A percentile compares a stretch with the other conserved stretches of the same genome.
phyloP scores from a whole-genome alignment of 2,329 filamentous ascomycete genomes.

The Trichoderma aggressivum region DNA sequence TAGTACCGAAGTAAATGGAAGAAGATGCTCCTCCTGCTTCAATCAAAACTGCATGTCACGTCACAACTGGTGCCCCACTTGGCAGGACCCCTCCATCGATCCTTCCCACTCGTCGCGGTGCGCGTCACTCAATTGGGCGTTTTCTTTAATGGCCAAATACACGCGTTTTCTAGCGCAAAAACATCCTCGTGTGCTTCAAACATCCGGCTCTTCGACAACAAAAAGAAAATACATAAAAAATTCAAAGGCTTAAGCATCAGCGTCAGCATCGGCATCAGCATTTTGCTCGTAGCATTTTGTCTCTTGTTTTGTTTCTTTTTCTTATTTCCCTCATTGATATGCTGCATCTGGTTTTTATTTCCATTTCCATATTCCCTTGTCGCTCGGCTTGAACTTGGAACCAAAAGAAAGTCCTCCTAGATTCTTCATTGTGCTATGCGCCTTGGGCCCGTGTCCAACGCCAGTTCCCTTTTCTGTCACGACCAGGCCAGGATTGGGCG shows the following conservation, averaged over 20 bases:
- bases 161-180: slow-evolving; percentile 17
- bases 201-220: slow-evolving; percentile 1
- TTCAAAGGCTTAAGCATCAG: background rate
- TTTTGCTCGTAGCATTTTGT: slow-evolving; percentile 5
- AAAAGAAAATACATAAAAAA: too few species aligned
- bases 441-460: slow-evolving; percentile 16
- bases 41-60: background rate
- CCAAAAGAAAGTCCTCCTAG: background rate
- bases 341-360: slow-evolving; percentile 11
- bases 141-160: slow-evolving; percentile 10
- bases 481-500: background rate
- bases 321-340: slow-evolving; percentile 11
- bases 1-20: background rate
- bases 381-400: background rate
- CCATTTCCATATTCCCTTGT: background rate
- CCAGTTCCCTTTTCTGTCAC: slow-evolving; percentile 2
- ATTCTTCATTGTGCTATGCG: slow-evolving; percentile 7
- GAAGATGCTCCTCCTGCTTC: too few species aligned
- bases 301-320: background rate
- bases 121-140: slow-evolving; percentile 16
- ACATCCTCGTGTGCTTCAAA: slow-evolving; percentile 12
- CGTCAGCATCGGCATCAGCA: background rate
- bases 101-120: slow-evolving; percentile 18
- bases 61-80: slow-evolving; percentile 1
- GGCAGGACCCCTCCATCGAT: slow-evolving; percentile 16